Percentiles rank a stretch among this genome's conserved stretches.
Conservation (phyloP, 2,329 filamentous ascomycete genomes). For the Sordariomycetes sp. region DNA sequence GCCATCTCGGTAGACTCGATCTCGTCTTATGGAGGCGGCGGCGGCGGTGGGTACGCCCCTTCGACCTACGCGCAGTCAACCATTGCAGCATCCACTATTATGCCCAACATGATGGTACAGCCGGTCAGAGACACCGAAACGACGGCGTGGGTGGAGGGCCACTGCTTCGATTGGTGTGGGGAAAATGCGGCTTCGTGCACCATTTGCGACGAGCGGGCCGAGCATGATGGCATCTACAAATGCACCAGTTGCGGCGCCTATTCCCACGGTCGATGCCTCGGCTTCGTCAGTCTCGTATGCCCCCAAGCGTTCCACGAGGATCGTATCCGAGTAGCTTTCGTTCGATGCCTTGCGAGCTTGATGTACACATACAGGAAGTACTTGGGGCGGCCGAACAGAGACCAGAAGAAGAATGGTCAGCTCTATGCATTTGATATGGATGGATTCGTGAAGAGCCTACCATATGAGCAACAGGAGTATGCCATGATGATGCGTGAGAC, state of each 20-base stretch:
- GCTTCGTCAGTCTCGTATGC: constrained; percentile 50
- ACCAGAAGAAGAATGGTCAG: constrained; percentile 47
- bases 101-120: constrained; percentile 73
- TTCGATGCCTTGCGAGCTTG: constrained; percentile 51
- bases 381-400: constrained; percentile 42
- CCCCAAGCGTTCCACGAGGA: constrained; percentile 48
- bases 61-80: constrained; percentile 82
- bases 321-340: constrained; percentile 49
- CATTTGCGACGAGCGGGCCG: constrained; percentile 63
- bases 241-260: constrained; percentile 51
- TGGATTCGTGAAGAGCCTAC: constrained; percentile 50
- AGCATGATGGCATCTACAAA: constrained; percentile 60
- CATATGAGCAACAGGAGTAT: constrained; percentile 53
- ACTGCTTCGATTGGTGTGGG: constrained; percentile 57
- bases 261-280: constrained; percentile 47
- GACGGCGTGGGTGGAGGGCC: constrained; percentile 73
- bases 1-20: constrained; percentile 48
- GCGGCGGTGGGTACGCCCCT: constrained; percentile 57
- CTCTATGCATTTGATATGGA: constrained; percentile 52
- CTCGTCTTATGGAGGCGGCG: constrained; percentile 54
- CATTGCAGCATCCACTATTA: constrained; percentile 70
- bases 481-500: constrained; percentile 51
- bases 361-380: constrained; percentile 55
- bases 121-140: constrained; percentile 68
- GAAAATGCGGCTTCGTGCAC: constrained; percentile 52